Conservation (phyloP, 768 basidiomycete species). For the Solioccasus polychromus region DNA sequence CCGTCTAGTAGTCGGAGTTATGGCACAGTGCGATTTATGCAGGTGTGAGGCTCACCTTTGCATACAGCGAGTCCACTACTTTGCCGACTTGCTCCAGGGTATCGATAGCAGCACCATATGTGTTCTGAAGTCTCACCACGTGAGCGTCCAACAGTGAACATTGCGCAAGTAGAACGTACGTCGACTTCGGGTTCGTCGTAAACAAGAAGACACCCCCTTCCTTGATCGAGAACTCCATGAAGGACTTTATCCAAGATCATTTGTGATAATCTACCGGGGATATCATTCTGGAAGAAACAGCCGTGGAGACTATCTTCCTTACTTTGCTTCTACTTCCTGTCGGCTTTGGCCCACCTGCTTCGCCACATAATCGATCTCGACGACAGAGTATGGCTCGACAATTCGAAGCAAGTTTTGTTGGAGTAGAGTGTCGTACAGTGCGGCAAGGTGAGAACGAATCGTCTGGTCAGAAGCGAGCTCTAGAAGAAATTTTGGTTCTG, state of each 20-base stretch:
- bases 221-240: slow-evolving; percentile 95
- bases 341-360: slow-evolving; percentile 81
- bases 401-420: slow-evolving; percentile 95
- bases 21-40: background rate
- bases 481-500: slow-evolving; percentile 28
- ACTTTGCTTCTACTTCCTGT: slow-evolving; percentile 91
- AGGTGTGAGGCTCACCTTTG: slow-evolving; percentile 51
- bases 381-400: slow-evolving; percentile 92
- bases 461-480: slow-evolving; percentile 95
- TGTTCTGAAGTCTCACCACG: slow-evolving; percentile 51
- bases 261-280: slow-evolving; percentile 70
- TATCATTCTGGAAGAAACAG: slow-evolving; percentile 3
- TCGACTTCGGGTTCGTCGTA: slow-evolving; percentile 85
- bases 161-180: slow-evolving; percentile 46
- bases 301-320: slow-evolving; percentile 23
- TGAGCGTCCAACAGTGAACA: slow-evolving; percentile 1
- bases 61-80: slow-evolving; percentile 92
- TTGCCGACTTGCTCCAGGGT: slow-evolving; percentile 89
- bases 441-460: slow-evolving; percentile 90
- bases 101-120: slow-evolving; percentile 85
- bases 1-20: slow-evolving; percentile 30
- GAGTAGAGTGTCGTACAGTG: slow-evolving; percentile 92
- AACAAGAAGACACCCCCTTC: slow-evolving; percentile 86
- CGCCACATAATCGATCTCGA: slow-evolving; percentile 90
- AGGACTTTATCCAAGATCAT: slow-evolving; percentile 98